Evolutionary conservation across 371 early-diverging fungal genomes (phyloP), one percentile per base, ranked within the genome.

Genomic region (Umbelopsis sp.): DNA sequence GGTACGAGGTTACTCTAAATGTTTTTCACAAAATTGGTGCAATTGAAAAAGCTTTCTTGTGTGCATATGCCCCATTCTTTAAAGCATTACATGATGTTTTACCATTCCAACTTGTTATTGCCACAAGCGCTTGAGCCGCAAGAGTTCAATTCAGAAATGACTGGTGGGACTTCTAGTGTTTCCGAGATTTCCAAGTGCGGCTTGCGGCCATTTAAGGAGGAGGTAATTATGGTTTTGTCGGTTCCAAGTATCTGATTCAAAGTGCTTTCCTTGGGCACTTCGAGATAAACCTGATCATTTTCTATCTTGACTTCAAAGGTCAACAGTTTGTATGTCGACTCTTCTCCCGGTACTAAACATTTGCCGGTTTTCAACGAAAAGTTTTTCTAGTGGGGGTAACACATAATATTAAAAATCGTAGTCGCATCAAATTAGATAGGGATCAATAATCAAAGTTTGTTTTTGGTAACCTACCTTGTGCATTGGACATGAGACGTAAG

Each of bases 401-500:
- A 22, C 14, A 18, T 12, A 63, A 24, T 62, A 32, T 5, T 24
- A 18, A 29, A 22, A 38, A 48, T 7, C 44, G 8, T 44, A 16
- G 76, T 87, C 87, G 78, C 87, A 87, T 72, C 79, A 74, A 11
- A 86, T 16, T 48, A n/a, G 1, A 48, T n/a, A 84, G 66, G 82
- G 84, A 64, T 80, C 75, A 10, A 84, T 75, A 62, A 44, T 3
- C 29, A 29, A 29, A 45, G 11, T 9, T 41, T 41, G 41, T 41
- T 10, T 41, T 4, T 48, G 48, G 16, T 4, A 44, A 44, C 46
- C 63, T 65, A 45, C 62, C 78, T 91, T 91, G 77, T 91, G 91
- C 77, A 86, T 83, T 10, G 90, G 89, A 64, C 91, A 91, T 45
- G 90, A 83, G 0, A 91, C 83, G 63, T 88, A 86, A 14, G 86